Percentiles rank a stretch among this genome's conserved stretches.
Evolutionary conservation across 2,329 filamentous ascomycete species (phyloP).

Genomic region (Colletotrichum ledebouriae): DNA sequence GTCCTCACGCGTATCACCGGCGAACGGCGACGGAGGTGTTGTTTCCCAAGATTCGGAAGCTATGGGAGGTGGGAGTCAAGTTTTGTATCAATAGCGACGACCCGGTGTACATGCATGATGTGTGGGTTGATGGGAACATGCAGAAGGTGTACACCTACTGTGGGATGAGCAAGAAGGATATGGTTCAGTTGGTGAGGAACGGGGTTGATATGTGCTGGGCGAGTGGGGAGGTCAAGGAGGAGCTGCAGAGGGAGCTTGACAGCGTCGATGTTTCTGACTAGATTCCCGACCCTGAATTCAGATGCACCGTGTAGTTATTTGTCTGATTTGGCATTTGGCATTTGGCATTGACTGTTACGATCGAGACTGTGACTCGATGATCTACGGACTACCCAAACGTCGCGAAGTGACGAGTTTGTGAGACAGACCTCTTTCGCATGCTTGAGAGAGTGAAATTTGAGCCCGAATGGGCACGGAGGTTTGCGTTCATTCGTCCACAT

Average conservation of each 20-base stretch:
- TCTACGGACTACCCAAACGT: too few relatives aligned
- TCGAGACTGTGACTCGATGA: too few relatives aligned
- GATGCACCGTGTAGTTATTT: too few relatives aligned
- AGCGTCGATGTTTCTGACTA: constrained; percentile 22
- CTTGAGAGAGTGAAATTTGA: too few relatives aligned
- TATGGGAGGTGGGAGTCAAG: constrained; percentile 73
- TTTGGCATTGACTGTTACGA: too few relatives aligned
- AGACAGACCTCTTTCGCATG: too few relatives aligned
- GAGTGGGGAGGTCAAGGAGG: constrained; percentile 52
- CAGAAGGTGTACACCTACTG: constrained; percentile 58
- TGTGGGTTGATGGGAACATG: constrained; percentile 63
- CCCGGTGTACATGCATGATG: constrained; percentile 72
- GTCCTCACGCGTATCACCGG: constrained; percentile 67
- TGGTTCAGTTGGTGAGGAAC: constrained; percentile 57
- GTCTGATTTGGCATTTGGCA: too few relatives aligned
- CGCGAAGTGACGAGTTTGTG: too few relatives aligned
- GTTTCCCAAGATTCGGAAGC: constrained; percentile 66
- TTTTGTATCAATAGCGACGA: constrained; percentile 83
- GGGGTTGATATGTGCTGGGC: constrained; percentile 64
- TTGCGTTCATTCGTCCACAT: too few relatives aligned
- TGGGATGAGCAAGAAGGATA: constrained; percentile 55
- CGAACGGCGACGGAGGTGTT: constrained; percentile 57
- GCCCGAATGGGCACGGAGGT: too few relatives aligned
- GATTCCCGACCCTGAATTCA: too few relatives aligned
- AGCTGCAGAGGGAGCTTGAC: constrained; percentile 47